A percentile compares a stretch with the other conserved stretches of the same genome.
Evolutionary conservation across 352 stramenopile genomes (phyloP).

Genomic region (Globisporangium acanthophoron): DNA sequence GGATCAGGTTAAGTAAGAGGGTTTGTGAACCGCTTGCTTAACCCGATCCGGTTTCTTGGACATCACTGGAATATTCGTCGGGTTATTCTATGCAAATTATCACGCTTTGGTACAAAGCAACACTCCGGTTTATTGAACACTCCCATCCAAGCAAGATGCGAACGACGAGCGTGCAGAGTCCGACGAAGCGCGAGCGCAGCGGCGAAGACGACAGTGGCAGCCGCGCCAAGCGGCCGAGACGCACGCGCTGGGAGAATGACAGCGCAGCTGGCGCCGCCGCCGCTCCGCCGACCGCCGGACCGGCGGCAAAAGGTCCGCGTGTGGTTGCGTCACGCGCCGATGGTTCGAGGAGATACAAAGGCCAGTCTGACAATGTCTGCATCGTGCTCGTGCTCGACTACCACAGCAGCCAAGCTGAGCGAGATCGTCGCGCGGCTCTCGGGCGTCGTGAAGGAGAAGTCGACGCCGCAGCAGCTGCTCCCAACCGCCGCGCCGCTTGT

Average conservation of each 20-base stretch:
- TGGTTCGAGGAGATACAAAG: no score
- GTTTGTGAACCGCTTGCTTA: no score
- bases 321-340: not conserved
- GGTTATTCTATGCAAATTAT: no score
- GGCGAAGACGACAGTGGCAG: not conserved
- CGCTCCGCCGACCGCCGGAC: not conserved
- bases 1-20: no score
- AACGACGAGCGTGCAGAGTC: slow-evolving; percentile 5
- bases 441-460: slow-evolving; percentile 62
- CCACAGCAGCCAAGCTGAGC: slow-evolving; percentile 17
- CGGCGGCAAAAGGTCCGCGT: slow-evolving; percentile 8
- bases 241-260: slow-evolving; percentile 14
- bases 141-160: no score
- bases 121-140: no score
- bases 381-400: not conserved
- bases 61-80: no score
- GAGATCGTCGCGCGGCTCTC: slow-evolving; percentile 65
- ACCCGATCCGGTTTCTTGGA: no score
- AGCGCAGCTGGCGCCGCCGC: not conserved
- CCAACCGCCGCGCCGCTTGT: slow-evolving; percentile 5
- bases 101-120: slow-evolving; percentile 8
- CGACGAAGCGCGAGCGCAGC: slow-evolving; percentile 10
- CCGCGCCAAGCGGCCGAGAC: slow-evolving; percentile 9
- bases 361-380: not conserved
- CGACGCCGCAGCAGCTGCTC: slow-evolving; percentile 27